Conservation (phyloP, 768 basidiomycete species). For the Tulasnella sp. region DNA sequence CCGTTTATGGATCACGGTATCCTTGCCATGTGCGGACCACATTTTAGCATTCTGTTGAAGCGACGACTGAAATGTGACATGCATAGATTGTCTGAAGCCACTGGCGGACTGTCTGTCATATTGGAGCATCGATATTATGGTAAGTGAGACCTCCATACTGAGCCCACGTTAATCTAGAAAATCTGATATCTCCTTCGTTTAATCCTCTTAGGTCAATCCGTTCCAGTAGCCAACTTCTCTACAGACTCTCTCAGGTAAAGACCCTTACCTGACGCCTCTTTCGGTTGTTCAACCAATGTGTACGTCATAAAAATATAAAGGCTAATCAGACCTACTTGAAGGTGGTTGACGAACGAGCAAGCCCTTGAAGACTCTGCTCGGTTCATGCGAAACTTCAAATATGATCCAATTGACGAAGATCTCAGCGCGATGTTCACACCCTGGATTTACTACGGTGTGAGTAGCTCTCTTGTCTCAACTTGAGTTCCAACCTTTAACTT, state of each 20-base stretch:
- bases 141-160: constrained; percentile 20
- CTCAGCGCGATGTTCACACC: constrained; percentile 56
- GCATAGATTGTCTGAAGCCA: constrained; percentile 69
- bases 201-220: constrained; percentile 50
- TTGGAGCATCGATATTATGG: constrained; percentile 92
- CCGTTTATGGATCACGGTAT: constrained; percentile 70
- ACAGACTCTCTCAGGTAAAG: constrained; percentile 69
- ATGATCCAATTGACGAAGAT: constrained; percentile 43
- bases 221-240: constrained; percentile 65
- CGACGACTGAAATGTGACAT: neutral
- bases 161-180: constrained; percentile 16
- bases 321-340: constrained; percentile 24
- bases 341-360: constrained; percentile 85
- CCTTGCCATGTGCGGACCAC: constrained; percentile 31
- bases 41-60: neutral
- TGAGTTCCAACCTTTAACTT: neutral
- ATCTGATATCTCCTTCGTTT: neutral
- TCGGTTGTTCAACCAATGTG: neutral
- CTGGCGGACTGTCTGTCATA: constrained; percentile 82
- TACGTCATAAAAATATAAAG: neutral
- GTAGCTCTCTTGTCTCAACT: constrained; percentile 21
- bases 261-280: neutral
- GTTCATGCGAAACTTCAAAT: constrained; percentile 76
- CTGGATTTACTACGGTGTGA: constrained; percentile 90
- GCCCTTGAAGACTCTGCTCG: constrained; percentile 83